Base-by-base conservation (phyloP, 192 early-diverging fungal species). In the Entomortierella chlamydospora region DNA sequence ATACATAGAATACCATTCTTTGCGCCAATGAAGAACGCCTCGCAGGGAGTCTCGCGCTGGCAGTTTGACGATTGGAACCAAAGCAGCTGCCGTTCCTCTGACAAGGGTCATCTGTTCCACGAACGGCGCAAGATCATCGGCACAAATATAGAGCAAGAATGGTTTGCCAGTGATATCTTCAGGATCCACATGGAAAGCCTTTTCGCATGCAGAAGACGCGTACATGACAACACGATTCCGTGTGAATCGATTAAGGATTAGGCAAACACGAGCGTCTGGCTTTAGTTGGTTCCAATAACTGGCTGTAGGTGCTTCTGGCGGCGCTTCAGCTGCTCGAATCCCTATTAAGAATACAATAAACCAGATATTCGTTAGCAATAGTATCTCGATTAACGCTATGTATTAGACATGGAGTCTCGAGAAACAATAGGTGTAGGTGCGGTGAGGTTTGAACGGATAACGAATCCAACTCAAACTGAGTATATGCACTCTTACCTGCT, bases 191-290 rank as follows among this genome's bases (percentile, higher is more conserved):
- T 70, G 41, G 4, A 81, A 22, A 15, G 66, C 20, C 0, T 9
- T 0, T 41, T 69, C 56, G 30, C 52, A 50, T 17, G 69, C 64
- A 0, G 63, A 34, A 5, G 77, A 81, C 4, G 68, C 66, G 41
- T 81, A 81, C 63, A 81, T 54, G 25, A 81, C 39, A 4, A 37
- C 34, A 0, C 64, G 33, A 47, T 53, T 50, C 28, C 66, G 53
- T 2, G 68, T 34, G 50, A 66, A 81, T 0, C 77, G 68, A 34
- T 81, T 81, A 11, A 81, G 55, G 57, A 81, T 71, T 45, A 81
- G 39, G 34, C 77, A 81, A 20, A 58, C 69, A 1, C 77, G 54
- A 13, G 25, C 18, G 28, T 81, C 77, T 28, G 77, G 77, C 2
- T 56, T 51, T 45, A 81, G 11, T 15, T 17, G 50, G 49, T 81